Percentiles rank a stretch among this genome's conserved stretches.
Conservation (phyloP, 495 filamentous ascomycete species). For the Xylaria palmicola region DNA sequence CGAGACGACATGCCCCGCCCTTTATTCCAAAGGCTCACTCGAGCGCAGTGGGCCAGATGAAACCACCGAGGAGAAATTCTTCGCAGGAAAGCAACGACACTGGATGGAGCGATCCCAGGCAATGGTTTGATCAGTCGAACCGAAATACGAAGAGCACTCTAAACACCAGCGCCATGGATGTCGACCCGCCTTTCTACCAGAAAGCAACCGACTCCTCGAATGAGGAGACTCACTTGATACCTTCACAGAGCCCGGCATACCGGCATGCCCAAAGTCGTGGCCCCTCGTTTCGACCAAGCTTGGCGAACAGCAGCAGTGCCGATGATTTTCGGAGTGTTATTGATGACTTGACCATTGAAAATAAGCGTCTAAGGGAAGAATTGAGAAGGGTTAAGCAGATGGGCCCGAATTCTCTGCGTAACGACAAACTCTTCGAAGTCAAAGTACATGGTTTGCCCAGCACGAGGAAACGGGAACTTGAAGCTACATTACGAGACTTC, state of each 20-base stretch:
- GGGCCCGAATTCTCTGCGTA: constrained; percentile 55
- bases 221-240: constrained; percentile 25
- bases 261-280: constrained; percentile 20
- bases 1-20: constrained; percentile 12
- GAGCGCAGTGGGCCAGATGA: neutral
- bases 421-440: constrained; percentile 75
- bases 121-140: constrained; percentile 50
- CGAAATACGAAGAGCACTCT: constrained; percentile 35
- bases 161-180: constrained; percentile 39
- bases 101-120: constrained; percentile 37
- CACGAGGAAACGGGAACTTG: constrained; percentile 69
- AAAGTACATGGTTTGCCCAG: constrained; percentile 65
- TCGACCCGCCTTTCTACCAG: constrained; percentile 57
- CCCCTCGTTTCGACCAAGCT: constrained; percentile 22
- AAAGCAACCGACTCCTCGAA: constrained; percentile 47
- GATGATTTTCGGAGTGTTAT: constrained; percentile 67
- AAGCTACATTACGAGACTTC: constrained; percentile 67
- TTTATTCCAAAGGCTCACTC: neutral
- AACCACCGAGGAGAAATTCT: constrained; percentile 34
- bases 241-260: constrained; percentile 21
- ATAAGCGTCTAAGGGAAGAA: constrained; percentile 67
- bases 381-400: constrained; percentile 65
- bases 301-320: constrained; percentile 50
- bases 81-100: constrained; percentile 45
- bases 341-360: constrained; percentile 70